Conservation (phyloP, 2,329 filamentous ascomycete species). For the Trichoderma sp. region DNA sequence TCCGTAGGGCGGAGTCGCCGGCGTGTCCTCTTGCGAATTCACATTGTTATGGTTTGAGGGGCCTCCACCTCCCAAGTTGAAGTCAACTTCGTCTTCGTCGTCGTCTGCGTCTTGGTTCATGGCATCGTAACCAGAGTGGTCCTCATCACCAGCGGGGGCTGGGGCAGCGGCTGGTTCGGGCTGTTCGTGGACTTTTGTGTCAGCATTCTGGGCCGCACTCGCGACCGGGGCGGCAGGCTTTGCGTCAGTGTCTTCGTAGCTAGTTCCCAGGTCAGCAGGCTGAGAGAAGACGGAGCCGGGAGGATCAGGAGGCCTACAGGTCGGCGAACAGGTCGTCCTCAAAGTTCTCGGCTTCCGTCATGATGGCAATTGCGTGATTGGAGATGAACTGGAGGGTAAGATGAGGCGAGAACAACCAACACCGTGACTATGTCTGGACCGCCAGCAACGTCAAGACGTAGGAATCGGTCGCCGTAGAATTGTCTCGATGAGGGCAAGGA, state of each 20-base stretch:
- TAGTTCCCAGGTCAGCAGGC: slow-evolving; percentile 37
- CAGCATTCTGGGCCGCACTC: slow-evolving; percentile 12
- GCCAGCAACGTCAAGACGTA: not conserved
- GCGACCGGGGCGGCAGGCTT: slow-evolving; percentile 39
- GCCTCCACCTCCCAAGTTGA: slow-evolving; percentile 54
- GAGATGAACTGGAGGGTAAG: not conserved
- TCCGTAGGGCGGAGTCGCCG: slow-evolving; percentile 42
- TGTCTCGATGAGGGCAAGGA: not conserved
- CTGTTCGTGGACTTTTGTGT: slow-evolving; percentile 11
- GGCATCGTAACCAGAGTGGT: slow-evolving; percentile 43
- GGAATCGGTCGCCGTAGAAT: not conserved
- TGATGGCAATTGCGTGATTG: slow-evolving; percentile 42
- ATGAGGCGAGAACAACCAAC: slow-evolving; percentile 18
- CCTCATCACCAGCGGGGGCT: slow-evolving; percentile 31
- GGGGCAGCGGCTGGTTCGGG: slow-evolving; percentile 29
- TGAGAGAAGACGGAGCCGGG: not conserved
- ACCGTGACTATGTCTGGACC: not conserved
- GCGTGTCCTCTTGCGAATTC: slow-evolving; percentile 38
- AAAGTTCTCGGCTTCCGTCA: slow-evolving; percentile 80
- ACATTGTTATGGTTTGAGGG: slow-evolving; percentile 27
- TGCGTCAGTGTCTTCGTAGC: slow-evolving; percentile 66
- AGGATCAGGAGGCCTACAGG: slow-evolving; percentile 62
- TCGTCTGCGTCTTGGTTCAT: slow-evolving; percentile 51
- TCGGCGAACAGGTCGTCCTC: slow-evolving; percentile 96
- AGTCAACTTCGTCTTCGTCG: slow-evolving; percentile 62